A percentile compares a stretch with the other conserved stretches of the same genome.
Conservation (phyloP, 108 stramenopile genomes). For the Hondaea fermentalgiana region DNA sequence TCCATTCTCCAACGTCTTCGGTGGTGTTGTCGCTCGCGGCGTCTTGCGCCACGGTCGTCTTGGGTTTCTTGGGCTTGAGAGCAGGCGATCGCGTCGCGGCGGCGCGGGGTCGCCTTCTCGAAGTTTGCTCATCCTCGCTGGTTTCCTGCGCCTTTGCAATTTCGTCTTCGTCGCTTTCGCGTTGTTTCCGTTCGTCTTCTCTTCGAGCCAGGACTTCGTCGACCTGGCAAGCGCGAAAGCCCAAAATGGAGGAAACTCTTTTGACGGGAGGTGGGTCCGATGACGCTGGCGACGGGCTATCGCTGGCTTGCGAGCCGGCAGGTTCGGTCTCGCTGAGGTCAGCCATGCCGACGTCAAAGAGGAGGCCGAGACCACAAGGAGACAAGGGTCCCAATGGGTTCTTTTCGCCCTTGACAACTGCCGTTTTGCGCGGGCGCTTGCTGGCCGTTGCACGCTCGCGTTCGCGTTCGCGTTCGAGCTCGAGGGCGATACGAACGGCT, state of each 20-base stretch:
- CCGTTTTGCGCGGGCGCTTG: too few species aligned
- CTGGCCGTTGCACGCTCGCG: too few species aligned
- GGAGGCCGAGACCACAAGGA: not conserved
- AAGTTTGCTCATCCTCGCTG: not conserved
- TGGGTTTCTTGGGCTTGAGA: too few species aligned
- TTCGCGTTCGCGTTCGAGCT: too few species aligned
- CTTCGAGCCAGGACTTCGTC: not conserved
- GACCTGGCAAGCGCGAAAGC: not conserved
- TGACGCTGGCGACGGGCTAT: not conserved
- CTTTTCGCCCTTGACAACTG: too few species aligned
- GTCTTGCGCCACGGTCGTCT: not conserved
- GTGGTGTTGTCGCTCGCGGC: not conserved
- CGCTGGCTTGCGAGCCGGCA: not conserved
- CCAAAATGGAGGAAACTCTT: not conserved
- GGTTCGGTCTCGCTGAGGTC: not conserved
- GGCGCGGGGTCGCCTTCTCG: not conserved
- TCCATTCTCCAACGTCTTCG: not conserved
- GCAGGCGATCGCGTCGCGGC: not conserved
- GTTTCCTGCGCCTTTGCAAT: not conserved
- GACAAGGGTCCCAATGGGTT: too few species aligned
- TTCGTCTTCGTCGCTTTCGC: not conserved
- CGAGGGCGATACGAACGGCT: too few species aligned
- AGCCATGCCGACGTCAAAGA: constrained; percentile 8
- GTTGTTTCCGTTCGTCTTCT: not conserved
- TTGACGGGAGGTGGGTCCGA: not conserved